These are phyloP conservation scores for Eleusine indica DNA, from an alignment of 176 grass and related monocot genomes.

Conservation along the genomic window DNA sequence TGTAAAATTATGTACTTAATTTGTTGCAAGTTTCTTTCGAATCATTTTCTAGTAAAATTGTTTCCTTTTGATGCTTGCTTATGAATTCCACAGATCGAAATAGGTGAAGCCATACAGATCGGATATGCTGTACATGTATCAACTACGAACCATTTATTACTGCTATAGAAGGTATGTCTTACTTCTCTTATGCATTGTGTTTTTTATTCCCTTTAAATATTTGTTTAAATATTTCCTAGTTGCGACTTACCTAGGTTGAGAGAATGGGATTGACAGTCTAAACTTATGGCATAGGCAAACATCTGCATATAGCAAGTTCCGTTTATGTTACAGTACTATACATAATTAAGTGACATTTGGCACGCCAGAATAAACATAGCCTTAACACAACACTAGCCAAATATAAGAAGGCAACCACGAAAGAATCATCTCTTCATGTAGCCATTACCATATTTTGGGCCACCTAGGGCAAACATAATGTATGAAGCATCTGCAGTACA, in stretches of 20 bases:
- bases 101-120: not conserved
- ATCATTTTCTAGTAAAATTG: too few species aligned
- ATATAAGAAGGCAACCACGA: not conserved
- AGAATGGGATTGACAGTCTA: not conserved
- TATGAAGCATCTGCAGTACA: not conserved
- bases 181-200: not conserved
- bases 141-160: not conserved
- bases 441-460: not conserved
- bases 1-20: not conserved
- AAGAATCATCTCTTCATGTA: not conserved
- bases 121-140: not conserved
- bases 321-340: not conserved
- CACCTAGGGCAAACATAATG: not conserved
- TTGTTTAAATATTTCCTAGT: not conserved
- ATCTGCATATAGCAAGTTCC: not conserved
- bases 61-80: not conserved
- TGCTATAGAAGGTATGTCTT: not conserved
- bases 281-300: not conserved
- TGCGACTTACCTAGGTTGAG: not conserved
- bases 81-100: not conserved
- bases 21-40: not conserved
- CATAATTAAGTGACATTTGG: not conserved
- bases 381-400: not conserved
- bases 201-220: not conserved
- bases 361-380: not conserved